Conservation (phyloP, 192 early-diverging fungal genomes). For the Coemansia sp. region DNA sequence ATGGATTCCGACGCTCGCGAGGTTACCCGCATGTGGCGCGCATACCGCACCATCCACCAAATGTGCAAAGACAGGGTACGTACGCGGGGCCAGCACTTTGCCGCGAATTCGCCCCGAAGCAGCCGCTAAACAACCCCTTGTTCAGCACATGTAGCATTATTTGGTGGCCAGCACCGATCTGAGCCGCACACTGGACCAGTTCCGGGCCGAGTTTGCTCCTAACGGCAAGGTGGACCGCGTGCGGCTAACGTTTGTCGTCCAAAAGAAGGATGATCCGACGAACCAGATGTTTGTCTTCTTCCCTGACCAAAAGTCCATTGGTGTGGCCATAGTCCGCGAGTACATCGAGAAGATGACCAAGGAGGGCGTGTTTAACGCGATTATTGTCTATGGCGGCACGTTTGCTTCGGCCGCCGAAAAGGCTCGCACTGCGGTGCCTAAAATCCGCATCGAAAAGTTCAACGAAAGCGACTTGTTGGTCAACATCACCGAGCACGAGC, state of each 20-base stretch:
- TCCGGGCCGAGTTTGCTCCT: conserved; percentile 62
- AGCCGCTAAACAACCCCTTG: neutral
- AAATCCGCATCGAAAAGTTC: conserved; percentile 73
- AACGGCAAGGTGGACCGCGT: conserved; percentile 75
- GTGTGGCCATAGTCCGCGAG: conserved; percentile 85
- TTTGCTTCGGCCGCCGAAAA: conserved; percentile 85
- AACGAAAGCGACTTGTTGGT: conserved; percentile 89
- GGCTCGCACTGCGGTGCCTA: conserved; percentile 7
- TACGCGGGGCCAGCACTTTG: conserved; percentile 5
- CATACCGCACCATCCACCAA: conserved; percentile 84
- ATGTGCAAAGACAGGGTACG: conserved; percentile 76
- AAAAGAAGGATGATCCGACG: conserved; percentile 71
- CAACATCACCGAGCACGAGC: conserved; percentile 93
- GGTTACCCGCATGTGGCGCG: conserved; percentile 72
- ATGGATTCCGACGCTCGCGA: conserved; percentile 54
- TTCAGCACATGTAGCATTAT: conserved; percentile 58
- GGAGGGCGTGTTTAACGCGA: conserved; percentile 74
- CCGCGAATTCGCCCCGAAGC: neutral
- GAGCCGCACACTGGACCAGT: conserved; percentile 77
- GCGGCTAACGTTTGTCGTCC: conserved; percentile 78
- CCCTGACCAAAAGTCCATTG: conserved; percentile 82
- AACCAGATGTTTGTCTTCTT: conserved; percentile 91
- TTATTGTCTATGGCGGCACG: conserved; percentile 80
- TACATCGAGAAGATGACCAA: conserved; percentile 74
- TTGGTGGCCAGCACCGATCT: conserved; percentile 73